Percentiles rank a stretch among this genome's conserved stretches.
These are phyloP conservation scores for Drosera capensis DNA, from an alignment of 148 eudicot species.

Conservation along the genomic window DNA sequence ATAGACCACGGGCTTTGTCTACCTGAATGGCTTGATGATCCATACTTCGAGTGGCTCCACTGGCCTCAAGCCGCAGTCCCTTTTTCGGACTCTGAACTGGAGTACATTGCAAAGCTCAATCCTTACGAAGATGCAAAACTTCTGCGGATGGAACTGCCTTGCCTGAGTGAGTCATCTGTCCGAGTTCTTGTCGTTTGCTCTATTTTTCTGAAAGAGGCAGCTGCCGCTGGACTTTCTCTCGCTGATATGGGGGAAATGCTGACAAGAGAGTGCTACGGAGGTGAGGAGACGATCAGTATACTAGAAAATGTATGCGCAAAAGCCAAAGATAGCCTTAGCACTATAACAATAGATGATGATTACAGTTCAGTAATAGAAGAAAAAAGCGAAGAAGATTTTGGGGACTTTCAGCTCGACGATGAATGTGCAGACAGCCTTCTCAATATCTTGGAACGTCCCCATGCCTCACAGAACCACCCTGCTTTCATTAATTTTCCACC, in stretches of 20 bases:
- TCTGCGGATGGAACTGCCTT: constrained; percentile 48
- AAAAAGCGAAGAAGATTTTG: constrained; percentile 14
- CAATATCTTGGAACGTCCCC: constrained; percentile 4
- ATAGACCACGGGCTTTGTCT: constrained; percentile 93
- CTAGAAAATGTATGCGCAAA: constrained; percentile 48
- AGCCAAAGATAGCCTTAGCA: constrained; percentile 27
- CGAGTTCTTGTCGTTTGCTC: constrained; percentile 82
- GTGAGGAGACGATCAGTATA: constrained; percentile 46
- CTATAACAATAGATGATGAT: constrained; percentile 3
- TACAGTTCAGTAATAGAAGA: constrained; percentile 3
- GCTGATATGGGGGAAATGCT: constrained; percentile 88
- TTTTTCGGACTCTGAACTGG: constrained; percentile 61
- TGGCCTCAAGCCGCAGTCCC: constrained; percentile 97
- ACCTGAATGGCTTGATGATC: constrained; percentile 85
- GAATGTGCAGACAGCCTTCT: constrained; percentile 13
- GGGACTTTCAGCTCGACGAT: constrained; percentile 32
- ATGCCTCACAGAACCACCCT: constrained; percentile 12
- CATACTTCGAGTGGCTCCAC: constrained; percentile 95
- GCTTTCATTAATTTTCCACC: constrained; percentile 9
- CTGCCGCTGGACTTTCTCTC: constrained; percentile 54
- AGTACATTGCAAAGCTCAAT: constrained; percentile 51
- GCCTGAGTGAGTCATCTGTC: constrained; percentile 53
- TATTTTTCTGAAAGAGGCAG: constrained; percentile 51
- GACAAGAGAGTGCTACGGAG: constrained; percentile 63
- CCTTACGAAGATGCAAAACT: constrained; percentile 66